Conservation (phyloP, 129 eudicot genomes). For the Tagetes patula region DNA sequence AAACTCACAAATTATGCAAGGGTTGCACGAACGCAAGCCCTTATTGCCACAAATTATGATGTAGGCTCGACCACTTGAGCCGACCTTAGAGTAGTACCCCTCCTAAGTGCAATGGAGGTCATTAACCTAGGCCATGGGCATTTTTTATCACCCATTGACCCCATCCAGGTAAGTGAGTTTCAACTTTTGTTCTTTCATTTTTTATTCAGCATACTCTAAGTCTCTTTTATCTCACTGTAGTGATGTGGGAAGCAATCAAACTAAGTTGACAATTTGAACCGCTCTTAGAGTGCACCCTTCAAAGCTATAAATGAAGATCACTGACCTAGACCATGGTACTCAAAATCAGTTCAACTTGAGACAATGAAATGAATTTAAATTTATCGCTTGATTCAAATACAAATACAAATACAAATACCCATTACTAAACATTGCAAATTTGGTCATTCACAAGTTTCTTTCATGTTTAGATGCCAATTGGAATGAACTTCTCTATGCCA, state of each 20-base stretch:
- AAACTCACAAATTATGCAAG: neutral
- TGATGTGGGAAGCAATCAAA: neutral
- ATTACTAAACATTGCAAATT: no score
- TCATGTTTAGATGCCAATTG: no score
- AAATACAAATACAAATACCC: no score
- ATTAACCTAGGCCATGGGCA: conserved; percentile 30
- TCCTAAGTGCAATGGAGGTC: conserved; percentile 35
- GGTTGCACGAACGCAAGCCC: conserved; percentile 70
- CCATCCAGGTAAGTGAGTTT: conserved; percentile 37
- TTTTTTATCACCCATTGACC: conserved; percentile 34
- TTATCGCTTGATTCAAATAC: no score
- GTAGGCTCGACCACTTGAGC: conserved; percentile 44
- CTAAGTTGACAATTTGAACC: no score
- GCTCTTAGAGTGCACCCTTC: no score
- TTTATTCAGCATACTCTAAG: neutral
- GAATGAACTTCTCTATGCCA: neutral
- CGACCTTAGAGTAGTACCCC: conserved; percentile 41
- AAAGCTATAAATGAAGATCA: no score
- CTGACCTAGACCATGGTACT: no score
- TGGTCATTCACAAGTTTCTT: no score
- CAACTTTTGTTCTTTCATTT: neutral
- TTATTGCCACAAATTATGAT: conserved; percentile 57
- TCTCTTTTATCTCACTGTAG: neutral
- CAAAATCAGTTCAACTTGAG: no score
- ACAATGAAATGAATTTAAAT: no score